Conservation (phyloP, 1,284 basidiomycete genomes). For the Papiliotrema nemorosa region DNA sequence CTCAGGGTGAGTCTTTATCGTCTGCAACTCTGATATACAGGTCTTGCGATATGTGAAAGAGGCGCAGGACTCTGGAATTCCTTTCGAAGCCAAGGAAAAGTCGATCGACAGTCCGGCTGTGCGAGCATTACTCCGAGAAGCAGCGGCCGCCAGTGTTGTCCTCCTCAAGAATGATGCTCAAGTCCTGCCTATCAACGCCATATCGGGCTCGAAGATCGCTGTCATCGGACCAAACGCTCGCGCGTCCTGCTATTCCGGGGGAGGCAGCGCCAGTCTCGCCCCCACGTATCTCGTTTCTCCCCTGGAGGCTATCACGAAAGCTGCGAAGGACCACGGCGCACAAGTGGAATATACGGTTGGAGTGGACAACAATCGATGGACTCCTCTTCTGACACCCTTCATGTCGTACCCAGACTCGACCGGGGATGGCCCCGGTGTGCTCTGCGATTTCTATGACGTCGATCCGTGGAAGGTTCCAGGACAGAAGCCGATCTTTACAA, state of each 20-base stretch:
- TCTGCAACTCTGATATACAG: too few relatives aligned
- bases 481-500: slow-evolving; percentile 17
- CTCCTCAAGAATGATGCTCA: slow-evolving; percentile 27
- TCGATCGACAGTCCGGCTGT: slow-evolving; percentile 21
- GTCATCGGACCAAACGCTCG: slow-evolving; percentile 75
- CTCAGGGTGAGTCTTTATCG: slow-evolving; percentile 49
- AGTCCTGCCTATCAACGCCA: slow-evolving; percentile 17
- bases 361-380: slow-evolving; percentile 10
- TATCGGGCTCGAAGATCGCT: slow-evolving; percentile 61
- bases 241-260: slow-evolving; percentile 64
- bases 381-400: slow-evolving; percentile 8
- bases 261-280: slow-evolving; percentile 69
- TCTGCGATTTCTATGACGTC: slow-evolving; percentile 1
- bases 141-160: slow-evolving; percentile 66
- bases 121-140: slow-evolving; percentile 57
- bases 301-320: slow-evolving; percentile 59
- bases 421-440: slow-evolving; percentile 1
- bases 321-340: slow-evolving; percentile 15
- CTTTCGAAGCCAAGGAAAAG: slow-evolving; percentile 23
- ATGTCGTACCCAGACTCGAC: slow-evolving; percentile 1
- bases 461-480: slow-evolving; percentile 13
- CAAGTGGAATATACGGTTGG: slow-evolving; percentile 22
- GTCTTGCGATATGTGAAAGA: not conserved
- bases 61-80: not conserved
- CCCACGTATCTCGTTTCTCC: slow-evolving; percentile 69